Conservation (phyloP, 2,329 filamentous ascomycete genomes). For the Fusarium chaquense region DNA sequence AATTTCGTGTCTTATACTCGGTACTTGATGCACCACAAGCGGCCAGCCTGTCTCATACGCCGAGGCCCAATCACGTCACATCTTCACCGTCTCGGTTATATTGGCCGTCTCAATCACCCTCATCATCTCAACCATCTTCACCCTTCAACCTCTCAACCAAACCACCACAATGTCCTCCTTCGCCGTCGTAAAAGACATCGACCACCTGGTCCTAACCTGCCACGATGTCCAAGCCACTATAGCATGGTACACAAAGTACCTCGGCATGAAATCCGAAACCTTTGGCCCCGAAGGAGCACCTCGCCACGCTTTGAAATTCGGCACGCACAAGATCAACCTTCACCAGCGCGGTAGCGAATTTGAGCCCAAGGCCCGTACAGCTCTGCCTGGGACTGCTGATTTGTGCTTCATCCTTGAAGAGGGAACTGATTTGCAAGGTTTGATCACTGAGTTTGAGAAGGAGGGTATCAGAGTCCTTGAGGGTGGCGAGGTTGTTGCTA, state of each 20-base stretch:
- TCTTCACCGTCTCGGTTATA: neutral
- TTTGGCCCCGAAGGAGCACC: constrained; percentile 55
- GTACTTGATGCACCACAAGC: too few relatives aligned
- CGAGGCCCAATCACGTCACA: neutral
- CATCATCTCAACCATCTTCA: too few relatives aligned
- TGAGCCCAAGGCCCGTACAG: constrained; percentile 67
- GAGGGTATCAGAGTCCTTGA: constrained; percentile 63
- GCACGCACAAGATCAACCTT: constrained; percentile 71
- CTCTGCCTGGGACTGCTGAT: constrained; percentile 68
- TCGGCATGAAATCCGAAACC: constrained; percentile 68
- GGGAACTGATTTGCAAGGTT: constrained; percentile 57
- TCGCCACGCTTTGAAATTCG: constrained; percentile 68
- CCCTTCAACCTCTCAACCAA: neutral
- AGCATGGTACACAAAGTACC: constrained; percentile 65
- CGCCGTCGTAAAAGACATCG: constrained; percentile 60
- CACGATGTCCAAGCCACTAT: constrained; percentile 61
- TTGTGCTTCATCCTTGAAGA: constrained; percentile 69
- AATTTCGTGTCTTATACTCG: too few relatives aligned
- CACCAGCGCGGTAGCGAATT: constrained; percentile 70
- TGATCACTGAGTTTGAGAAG: constrained; percentile 57
- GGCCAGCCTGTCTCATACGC: too few relatives aligned
- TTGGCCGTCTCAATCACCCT: too few relatives aligned
- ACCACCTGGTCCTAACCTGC: constrained; percentile 72
- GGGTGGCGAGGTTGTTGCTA: constrained; percentile 62
- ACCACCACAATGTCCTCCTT: constrained; percentile 27